phyloP scores from a whole-genome alignment of 805 yeast species.

The Candida tallmaniae region DNA sequence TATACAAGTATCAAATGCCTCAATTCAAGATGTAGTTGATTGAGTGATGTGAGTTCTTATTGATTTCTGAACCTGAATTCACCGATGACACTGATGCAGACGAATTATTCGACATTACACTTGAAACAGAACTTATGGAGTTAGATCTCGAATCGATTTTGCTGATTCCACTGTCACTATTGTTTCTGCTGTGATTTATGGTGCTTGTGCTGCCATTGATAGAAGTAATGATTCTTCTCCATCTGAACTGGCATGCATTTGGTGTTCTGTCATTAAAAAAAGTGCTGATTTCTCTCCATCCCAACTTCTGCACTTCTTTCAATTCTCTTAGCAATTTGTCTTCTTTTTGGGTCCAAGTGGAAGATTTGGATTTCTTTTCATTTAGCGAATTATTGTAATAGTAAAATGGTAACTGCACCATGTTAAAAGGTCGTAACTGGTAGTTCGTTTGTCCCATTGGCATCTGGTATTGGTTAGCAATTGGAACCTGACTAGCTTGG shows the following conservation, averaged over 20 bases:
- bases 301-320: slow-evolving; percentile 77
- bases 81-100: neutral
- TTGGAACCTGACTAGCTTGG: neutral
- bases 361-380: slow-evolving; percentile 26
- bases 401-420: slow-evolving; percentile 9
- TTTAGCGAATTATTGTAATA: slow-evolving; percentile 9
- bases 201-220: slow-evolving; percentile 6
- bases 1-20: neutral
- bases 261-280: slow-evolving; percentile 80
- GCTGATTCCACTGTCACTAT: slow-evolving; percentile 1
- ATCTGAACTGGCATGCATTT: slow-evolving; percentile 84
- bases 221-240: slow-evolving; percentile 57
- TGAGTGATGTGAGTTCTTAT: slow-evolving; percentile 24
- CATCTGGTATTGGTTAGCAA: neutral
- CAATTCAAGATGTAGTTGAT: slow-evolving; percentile 24
- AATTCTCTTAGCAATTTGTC: slow-evolving; percentile 67
- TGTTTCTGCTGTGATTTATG: slow-evolving; percentile 6
- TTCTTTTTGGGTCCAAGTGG: slow-evolving; percentile 76
- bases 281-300: slow-evolving; percentile 84
- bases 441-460: neutral
- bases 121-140: neutral
- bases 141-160: neutral
- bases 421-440: neutral
- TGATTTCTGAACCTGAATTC: slow-evolving; percentile 4
- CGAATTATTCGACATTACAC: neutral